Percentiles rank a stretch among this genome's conserved stretches.
Evolutionary conservation across 768 basidiomycete genomes (phyloP).

Genomic region (Sporobolomyces phaffii): DNA sequence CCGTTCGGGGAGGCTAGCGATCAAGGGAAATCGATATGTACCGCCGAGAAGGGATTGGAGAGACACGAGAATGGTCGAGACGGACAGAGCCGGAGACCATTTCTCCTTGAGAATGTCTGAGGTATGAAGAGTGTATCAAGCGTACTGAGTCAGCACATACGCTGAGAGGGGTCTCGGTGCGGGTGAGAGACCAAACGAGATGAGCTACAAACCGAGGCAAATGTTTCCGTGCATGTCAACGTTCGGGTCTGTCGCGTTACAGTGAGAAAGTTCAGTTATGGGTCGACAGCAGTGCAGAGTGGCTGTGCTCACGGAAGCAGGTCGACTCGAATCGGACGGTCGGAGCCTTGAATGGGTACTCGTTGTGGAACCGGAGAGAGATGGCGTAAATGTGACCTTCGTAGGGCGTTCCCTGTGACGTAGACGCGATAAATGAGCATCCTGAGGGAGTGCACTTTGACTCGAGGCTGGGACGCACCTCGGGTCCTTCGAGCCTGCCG

Average conservation of each 20-base stretch:
- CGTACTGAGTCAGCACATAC: no score
- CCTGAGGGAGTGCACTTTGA: background rate
- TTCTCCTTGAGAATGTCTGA: conserved; percentile 89
- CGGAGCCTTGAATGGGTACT: conserved; percentile 82
- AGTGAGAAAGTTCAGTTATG: background rate
- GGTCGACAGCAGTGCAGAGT: no score
- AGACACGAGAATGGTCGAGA: conserved; percentile 80
- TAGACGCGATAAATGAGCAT: background rate
- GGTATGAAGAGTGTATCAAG: no score
- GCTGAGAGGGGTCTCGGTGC: background rate
- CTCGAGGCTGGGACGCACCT: conserved; percentile 8
- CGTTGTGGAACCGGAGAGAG: conserved; percentile 73
- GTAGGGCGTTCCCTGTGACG: conserved; percentile 48
- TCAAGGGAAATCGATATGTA: conserved; percentile 47
- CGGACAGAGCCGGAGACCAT: conserved; percentile 89
- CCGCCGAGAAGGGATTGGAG: conserved; percentile 82
- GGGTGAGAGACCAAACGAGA: background rate
- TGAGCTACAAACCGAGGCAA: conserved; percentile 27
- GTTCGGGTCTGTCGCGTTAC: conserved; percentile 67
- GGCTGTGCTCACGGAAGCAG: conserved; percentile 58
- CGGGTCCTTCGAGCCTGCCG: conserved; percentile 70
- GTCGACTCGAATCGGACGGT: conserved; percentile 73
- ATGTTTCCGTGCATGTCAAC: conserved; percentile 61
- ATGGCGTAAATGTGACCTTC: conserved; percentile 74
- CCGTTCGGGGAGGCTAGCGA: background rate